Conservation (phyloP, 495 filamentous ascomycete genomes). For the Opeltia flavorubescens region DNA sequence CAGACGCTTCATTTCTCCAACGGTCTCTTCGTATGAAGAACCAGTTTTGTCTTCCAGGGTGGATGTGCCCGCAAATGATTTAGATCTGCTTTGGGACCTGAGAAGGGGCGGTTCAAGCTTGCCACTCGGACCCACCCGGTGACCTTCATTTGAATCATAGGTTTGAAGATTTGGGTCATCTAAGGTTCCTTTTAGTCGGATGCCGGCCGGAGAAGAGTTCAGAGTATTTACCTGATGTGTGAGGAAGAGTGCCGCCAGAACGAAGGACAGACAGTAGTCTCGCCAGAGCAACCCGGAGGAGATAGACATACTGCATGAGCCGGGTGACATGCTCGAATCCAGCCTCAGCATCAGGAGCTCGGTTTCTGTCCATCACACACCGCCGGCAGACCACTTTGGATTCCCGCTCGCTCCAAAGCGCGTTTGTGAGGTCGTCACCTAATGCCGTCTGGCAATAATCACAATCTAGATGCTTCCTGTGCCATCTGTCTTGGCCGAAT, state of each 20-base stretch:
- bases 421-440: slow-evolving; percentile 45
- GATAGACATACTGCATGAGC: slow-evolving; percentile 84
- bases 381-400: slow-evolving; percentile 52
- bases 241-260: slow-evolving; percentile 62
- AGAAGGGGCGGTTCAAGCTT: slow-evolving; percentile 34
- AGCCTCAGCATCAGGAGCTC: slow-evolving; percentile 32
- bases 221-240: slow-evolving; percentile 44
- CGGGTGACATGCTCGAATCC: slow-evolving; percentile 58
- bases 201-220: slow-evolving; percentile 1
- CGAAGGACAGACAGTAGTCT: slow-evolving; percentile 77
- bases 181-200: slow-evolving; percentile 13
- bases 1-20: slow-evolving; percentile 83
- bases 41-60: slow-evolving; percentile 32
- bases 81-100: slow-evolving; percentile 56
- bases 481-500: slow-evolving; percentile 63
- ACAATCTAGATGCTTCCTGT: slow-evolving; percentile 66
- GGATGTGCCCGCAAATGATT: slow-evolving; percentile 54
- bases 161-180: slow-evolving; percentile 60
- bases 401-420: slow-evolving; percentile 49
- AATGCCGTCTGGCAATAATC: slow-evolving; percentile 60
- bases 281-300: slow-evolving; percentile 82
- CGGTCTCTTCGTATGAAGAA: slow-evolving; percentile 84
- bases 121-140: slow-evolving; percentile 28
- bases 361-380: slow-evolving; percentile 39
- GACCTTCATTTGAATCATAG: slow-evolving; percentile 53